phyloP scores from a whole-genome alignment of 2,329 filamentous ascomycete genomes.

The Spiromastix sp. region DNA sequence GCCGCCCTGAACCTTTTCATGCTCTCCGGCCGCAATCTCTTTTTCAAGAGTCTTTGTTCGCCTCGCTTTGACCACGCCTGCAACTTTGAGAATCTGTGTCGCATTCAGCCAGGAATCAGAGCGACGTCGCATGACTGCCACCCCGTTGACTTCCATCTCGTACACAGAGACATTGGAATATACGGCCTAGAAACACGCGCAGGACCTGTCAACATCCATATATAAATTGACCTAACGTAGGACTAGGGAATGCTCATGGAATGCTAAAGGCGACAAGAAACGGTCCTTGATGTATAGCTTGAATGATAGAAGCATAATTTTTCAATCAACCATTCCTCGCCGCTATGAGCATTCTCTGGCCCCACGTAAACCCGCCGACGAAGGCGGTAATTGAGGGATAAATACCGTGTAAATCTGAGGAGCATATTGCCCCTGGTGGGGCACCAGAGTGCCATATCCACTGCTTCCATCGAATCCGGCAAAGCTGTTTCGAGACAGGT shows the following conservation, averaged over 20 bases:
- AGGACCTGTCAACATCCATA: slow-evolving; percentile 1
- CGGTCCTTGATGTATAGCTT: no score
- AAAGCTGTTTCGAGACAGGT: slow-evolving; percentile 25
- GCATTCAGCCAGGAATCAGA: slow-evolving; percentile 96
- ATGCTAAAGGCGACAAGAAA: no score
- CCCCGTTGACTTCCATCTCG: slow-evolving; percentile 91
- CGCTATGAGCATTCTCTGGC: no score
- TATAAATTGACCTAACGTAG: no score
- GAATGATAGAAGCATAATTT: slow-evolving; percentile 10
- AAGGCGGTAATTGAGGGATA: no score
- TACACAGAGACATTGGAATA: slow-evolving; percentile 73
- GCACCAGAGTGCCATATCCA: slow-evolving; percentile 27
- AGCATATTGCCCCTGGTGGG: slow-evolving; percentile 29
- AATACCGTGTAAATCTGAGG: slow-evolving; percentile 40
- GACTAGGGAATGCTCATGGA: no score
- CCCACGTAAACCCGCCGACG: no score
- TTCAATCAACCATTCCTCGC: no score
- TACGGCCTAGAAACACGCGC: slow-evolving; percentile 7
- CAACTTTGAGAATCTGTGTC: slow-evolving; percentile 95
- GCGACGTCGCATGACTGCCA: slow-evolving; percentile 92
- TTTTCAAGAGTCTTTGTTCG: slow-evolving; percentile 97
- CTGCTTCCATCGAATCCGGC: slow-evolving; percentile 31
- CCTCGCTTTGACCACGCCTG: slow-evolving; percentile 93
- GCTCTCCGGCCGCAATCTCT: slow-evolving; percentile 89
- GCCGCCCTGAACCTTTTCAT: slow-evolving; percentile 96